Base-by-base conservation (phyloP, 306 rosid genomes). In the Cicer arietinum region DNA sequence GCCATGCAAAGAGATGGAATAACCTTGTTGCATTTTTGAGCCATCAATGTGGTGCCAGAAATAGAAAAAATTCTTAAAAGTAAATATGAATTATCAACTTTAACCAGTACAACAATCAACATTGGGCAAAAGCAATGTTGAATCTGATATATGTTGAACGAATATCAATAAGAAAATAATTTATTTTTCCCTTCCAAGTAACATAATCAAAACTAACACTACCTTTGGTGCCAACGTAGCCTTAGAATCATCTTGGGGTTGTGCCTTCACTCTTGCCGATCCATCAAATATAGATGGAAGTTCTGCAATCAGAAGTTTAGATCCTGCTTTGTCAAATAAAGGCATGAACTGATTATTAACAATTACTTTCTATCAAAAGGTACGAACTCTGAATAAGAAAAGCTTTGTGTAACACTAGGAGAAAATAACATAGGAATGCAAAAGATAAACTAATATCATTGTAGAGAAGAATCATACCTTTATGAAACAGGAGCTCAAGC, bases 231-330 rank as follows among this genome's bases (percentile, higher is more conserved):
- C 97, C 83, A 82, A 80, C 60, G 94, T 91, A 81, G 83, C 92
- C 83, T 84, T 84, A 52, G 88, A 86, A 67, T 94, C 85, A 75
- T 91, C 96, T 77, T 94, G 97, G 71, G 91, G 86, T 65, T 66
- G 77, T 22, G 96, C 96, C 59, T 88, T 89, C 68, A 43, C 68
- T 73, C 81, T 84, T 6, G 98, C 96, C 12, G 96, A 86, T 71
- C 98, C 97, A 80, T 91, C 97, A 79, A 93, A 80, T 85, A 91
- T 89, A 56, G 86, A 89, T 70, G 97, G 91, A 87, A 93, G 98
- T 82, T 91, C 92, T 39, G 72, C 70, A 75, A 91, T 59, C 68
- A 93, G 75, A 54, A 91, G 91, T 76, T 89, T 67, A 30, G 98
- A 84, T 67, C 98, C 98, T 90, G 86, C 66, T 50, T 25, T 41